These are phyloP conservation scores for Biancaea sappan DNA, from an alignment of 306 rosid species.

Conservation along the genomic window DNA sequence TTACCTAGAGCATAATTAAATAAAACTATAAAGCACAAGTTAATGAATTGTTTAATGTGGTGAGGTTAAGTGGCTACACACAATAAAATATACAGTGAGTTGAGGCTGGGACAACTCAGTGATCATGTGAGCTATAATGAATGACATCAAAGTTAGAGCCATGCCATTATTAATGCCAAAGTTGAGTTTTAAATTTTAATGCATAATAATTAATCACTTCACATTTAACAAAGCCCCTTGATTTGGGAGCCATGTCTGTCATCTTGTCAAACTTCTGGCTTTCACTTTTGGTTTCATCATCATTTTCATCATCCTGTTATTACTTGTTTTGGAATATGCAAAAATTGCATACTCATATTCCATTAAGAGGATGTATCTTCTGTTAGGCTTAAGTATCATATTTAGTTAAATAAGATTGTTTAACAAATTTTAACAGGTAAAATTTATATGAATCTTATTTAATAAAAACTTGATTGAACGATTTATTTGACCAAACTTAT, in stretches of 20 bases:
- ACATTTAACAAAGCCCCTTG: background rate
- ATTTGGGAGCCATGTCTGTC: constrained; percentile 27
- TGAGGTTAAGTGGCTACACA: background rate
- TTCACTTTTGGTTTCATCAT: background rate
- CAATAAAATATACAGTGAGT: background rate
- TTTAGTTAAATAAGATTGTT: too few species aligned
- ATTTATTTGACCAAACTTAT: too few species aligned
- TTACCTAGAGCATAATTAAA: background rate
- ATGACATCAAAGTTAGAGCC: constrained; percentile 19
- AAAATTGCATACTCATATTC: background rate
- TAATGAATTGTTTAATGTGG: background rate
- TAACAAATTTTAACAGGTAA: too few species aligned
- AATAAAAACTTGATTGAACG: too few species aligned
- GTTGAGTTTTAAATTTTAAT: background rate
- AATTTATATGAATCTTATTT: too few species aligned
- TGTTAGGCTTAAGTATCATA: too few species aligned
- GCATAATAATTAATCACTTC: background rate
- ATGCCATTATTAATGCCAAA: background rate
- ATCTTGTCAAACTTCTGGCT: constrained; percentile 4
- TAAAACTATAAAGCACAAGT: background rate
- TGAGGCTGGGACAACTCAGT: constrained; percentile 11
- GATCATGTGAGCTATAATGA: constrained; percentile 24
- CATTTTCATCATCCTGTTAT: background rate
- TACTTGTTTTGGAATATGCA: background rate
- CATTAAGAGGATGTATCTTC: too few species aligned